Percentiles rank a stretch among this genome's conserved stretches.
These are phyloP conservation scores for Dactylonectria estremocensis DNA, from an alignment of 2,329 filamentous ascomycete genomes.

Conservation along the genomic window DNA sequence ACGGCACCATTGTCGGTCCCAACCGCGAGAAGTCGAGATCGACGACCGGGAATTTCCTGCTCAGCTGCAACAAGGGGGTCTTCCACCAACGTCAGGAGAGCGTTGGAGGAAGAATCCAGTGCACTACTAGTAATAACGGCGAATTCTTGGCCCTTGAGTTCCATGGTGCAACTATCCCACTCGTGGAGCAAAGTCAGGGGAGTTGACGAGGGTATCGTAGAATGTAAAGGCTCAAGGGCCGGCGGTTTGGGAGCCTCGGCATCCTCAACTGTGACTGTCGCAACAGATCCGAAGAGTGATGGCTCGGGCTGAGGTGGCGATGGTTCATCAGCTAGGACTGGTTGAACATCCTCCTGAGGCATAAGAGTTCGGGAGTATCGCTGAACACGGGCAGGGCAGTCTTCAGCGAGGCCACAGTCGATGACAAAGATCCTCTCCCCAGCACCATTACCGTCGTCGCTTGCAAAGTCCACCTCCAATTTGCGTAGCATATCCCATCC, in stretches of 20 bases:
- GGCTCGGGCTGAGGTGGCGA: conserved; percentile 28
- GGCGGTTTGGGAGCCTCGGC: conserved; percentile 38
- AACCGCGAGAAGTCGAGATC: conserved; percentile 84
- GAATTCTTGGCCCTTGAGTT: conserved; percentile 71
- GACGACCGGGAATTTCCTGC: conserved; percentile 85
- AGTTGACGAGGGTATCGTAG: conserved; percentile 39
- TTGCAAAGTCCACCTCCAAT: conserved; percentile 90
- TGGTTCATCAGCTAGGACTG: conserved; percentile 14
- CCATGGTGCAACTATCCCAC: conserved; percentile 50
- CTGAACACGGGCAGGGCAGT: conserved; percentile 59
- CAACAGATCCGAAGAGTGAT: conserved; percentile 52
- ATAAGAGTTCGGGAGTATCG: conserved; percentile 60
- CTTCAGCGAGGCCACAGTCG: conserved; percentile 78
- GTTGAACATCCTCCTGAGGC: conserved; percentile 30
- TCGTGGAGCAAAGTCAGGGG: conserved; percentile 46
- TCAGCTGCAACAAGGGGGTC: conserved; percentile 73
- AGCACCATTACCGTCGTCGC: conserved; percentile 81
- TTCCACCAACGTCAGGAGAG: conserved; percentile 80
- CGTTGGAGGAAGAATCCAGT: conserved; percentile 82
- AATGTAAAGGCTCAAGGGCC: conserved; percentile 42
- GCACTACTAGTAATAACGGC: conserved; percentile 78
- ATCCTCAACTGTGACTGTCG: conserved; percentile 9
- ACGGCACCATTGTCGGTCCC: conserved; percentile 86
- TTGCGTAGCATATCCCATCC: conserved; percentile 94
- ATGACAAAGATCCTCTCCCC: conserved; percentile 86